These are phyloP conservation scores for Neonectria sp. DNA, from an alignment of 2,329 filamentous ascomycete species.

Conservation along the genomic window DNA sequence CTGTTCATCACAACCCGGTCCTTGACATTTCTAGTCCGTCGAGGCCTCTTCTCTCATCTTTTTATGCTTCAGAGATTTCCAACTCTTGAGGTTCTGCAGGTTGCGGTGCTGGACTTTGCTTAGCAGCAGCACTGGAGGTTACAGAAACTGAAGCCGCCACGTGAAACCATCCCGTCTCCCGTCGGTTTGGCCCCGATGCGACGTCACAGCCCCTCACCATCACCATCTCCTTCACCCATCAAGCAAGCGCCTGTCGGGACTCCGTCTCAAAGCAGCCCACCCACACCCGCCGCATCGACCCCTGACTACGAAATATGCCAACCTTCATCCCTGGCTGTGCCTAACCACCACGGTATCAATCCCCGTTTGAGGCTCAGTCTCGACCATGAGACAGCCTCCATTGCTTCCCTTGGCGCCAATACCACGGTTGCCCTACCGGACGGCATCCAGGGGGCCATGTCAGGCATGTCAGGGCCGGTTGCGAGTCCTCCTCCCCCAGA, in stretches of 20 bases:
- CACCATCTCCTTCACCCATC: neutral
- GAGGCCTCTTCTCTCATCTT: neutral
- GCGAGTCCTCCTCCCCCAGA: neutral
- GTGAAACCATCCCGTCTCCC: constrained; percentile 12
- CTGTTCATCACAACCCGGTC: constrained; percentile 3
- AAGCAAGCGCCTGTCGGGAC: constrained; percentile 23
- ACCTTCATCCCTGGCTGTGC: constrained; percentile 32
- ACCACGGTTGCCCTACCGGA: constrained; percentile 13
- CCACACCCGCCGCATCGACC: constrained; percentile 28
- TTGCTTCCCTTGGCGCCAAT: constrained; percentile 20
- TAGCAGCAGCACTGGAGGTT: neutral
- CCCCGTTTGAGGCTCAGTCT: constrained; percentile 46
- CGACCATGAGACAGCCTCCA: constrained; percentile 24
- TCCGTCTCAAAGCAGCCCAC: constrained; percentile 33
- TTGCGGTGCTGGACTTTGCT: neutral
- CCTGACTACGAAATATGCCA: constrained; percentile 27
- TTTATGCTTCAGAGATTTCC: too few relatives aligned
- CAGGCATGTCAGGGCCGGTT: neutral
- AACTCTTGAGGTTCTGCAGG: neutral
- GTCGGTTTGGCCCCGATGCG: neutral
- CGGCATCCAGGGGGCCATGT: neutral
- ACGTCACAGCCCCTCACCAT: constrained; percentile 8
- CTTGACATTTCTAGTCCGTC: neutral
- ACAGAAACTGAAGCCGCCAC: constrained; percentile 5
- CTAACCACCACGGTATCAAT: constrained; percentile 44